Evolutionary conservation across 768 basidiomycete genomes (phyloP).

Genomic region (Lanmaoa rubissima): DNA sequence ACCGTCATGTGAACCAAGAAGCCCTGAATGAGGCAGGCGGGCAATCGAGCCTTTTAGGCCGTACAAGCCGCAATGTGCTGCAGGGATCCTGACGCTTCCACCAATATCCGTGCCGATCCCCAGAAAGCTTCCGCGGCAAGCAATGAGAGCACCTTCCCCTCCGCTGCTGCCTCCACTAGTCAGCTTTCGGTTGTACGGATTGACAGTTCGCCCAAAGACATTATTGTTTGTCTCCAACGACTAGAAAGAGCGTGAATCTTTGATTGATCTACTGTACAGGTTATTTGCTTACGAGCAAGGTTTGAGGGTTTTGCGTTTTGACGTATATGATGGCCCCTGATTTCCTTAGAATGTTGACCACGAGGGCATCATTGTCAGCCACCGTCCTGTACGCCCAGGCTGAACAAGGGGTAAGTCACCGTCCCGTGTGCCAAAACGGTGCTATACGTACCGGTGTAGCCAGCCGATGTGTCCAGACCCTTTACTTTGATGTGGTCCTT

Average conservation of each 20-base stretch:
- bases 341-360: slow-evolving; percentile 43
- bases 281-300: slow-evolving; percentile 40
- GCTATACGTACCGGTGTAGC: slow-evolving; percentile 24
- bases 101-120: slow-evolving; percentile 50
- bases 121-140: slow-evolving; percentile 40
- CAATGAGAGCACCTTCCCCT: slow-evolving; percentile 46
- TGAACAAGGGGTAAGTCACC: slow-evolving; percentile 20
- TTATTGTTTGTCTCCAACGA: slow-evolving; percentile 55
- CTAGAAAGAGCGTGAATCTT: slow-evolving; percentile 29
- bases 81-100: slow-evolving; percentile 44
- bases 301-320: slow-evolving; percentile 49
- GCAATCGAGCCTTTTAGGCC: slow-evolving; percentile 48
- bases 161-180: slow-evolving; percentile 48
- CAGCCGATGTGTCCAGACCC: slow-evolving; percentile 40
- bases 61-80: slow-evolving; percentile 41
- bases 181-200: slow-evolving; percentile 56
- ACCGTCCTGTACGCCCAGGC: slow-evolving; percentile 40
- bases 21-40: slow-evolving; percentile 50
- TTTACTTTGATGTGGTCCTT: slow-evolving; percentile 49
- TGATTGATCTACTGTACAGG: not conserved
- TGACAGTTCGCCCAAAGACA: slow-evolving; percentile 56
- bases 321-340: slow-evolving; percentile 46
- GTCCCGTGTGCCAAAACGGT: not conserved
- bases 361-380: slow-evolving; percentile 42
- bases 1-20: slow-evolving; percentile 48